A percentile compares a stretch with the other conserved stretches of the same genome.
Conservation (phyloP, 2,329 filamentous ascomycete species). For the Sclerotinia trifoliorum region DNA sequence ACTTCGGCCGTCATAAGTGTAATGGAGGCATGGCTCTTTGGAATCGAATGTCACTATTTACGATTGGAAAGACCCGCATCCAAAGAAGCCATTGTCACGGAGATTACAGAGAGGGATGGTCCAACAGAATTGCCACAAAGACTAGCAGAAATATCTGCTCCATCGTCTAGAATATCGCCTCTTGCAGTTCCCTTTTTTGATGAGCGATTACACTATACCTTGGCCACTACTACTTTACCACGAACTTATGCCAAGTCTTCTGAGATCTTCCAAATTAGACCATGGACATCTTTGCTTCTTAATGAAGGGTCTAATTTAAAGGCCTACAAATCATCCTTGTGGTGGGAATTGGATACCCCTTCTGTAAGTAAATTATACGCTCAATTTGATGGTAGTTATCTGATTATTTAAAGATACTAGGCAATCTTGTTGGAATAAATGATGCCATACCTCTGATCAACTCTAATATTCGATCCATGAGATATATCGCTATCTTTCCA, state of each 20-base stretch:
- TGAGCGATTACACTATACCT: neutral
- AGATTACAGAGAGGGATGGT: neutral
- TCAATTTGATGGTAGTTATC: neutral
- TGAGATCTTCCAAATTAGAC: constrained; percentile 36
- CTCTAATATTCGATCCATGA: constrained; percentile 49
- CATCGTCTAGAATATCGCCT: neutral
- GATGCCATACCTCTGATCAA: constrained; percentile 40
- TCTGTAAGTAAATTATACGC: constrained; percentile 38
- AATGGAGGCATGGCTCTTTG: constrained; percentile 62
- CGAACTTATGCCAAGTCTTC: constrained; percentile 11
- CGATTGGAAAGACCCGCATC: constrained; percentile 41
- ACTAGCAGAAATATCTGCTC: neutral
- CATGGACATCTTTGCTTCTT: constrained; percentile 64
- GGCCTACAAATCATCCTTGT: constrained; percentile 66
- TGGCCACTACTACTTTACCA: too few species aligned
- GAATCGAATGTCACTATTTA: constrained; percentile 61
- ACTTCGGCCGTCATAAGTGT: constrained; percentile 57
- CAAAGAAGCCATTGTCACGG: neutral
- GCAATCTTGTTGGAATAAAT: constrained; percentile 48
- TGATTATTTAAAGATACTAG: constrained; percentile 50
- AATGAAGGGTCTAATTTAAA: constrained; percentile 76
- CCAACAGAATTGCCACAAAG: neutral
- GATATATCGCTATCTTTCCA: constrained; percentile 67
- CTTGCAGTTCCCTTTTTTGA: neutral
- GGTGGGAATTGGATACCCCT: constrained; percentile 59